Percentiles rank a stretch among this genome's conserved stretches.
phyloP scores from a whole-genome alignment of 1,284 basidiomycete species.

The Xanthoconium separans region DNA sequence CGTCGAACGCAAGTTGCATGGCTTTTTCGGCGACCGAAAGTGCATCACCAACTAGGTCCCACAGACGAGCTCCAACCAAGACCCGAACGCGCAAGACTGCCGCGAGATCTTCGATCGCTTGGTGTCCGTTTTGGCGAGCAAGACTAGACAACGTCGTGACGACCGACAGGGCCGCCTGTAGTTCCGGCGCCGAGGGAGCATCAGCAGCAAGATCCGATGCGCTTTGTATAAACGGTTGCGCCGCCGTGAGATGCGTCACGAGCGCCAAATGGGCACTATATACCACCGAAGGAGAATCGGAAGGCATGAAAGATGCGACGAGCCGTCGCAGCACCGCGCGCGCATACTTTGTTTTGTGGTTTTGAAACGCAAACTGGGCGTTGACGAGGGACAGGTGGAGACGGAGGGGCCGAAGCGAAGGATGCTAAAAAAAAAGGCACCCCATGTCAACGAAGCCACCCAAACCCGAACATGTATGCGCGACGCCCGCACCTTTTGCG shows the following conservation, averaged over 20 bases:
- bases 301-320: constrained; percentile 44
- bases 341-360: constrained; percentile 55
- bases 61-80: constrained; percentile 51
- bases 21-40: constrained; percentile 45
- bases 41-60: constrained; percentile 48
- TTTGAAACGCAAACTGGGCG: constrained; percentile 44
- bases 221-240: constrained; percentile 5
- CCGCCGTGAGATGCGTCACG: constrained; percentile 43
- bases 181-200: constrained; percentile 13
- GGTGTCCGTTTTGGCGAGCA: constrained; percentile 42
- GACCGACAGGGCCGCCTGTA: constrained; percentile 41
- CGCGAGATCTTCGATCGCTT: constrained; percentile 45
- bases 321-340: constrained; percentile 55
- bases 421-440: constrained; percentile 42
- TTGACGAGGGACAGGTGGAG: constrained; percentile 59
- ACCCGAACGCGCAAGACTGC: constrained; percentile 51
- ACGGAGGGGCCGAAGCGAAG: constrained; percentile 57
- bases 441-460: constrained; percentile 7
- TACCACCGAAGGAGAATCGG: constrained; percentile 50
- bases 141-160: constrained; percentile 43
- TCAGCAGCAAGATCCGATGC: constrained; percentile 1
- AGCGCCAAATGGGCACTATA: constrained; percentile 55
- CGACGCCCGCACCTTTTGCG: constrained; percentile 51
- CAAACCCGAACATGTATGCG: constrained; percentile 8
- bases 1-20: constrained; percentile 41